Evolutionary conservation across 2,329 filamentous ascomycete genomes (phyloP), one percentile per base, ranked within the genome.

Genomic region (Chrysosphaeria jannelii): DNA sequence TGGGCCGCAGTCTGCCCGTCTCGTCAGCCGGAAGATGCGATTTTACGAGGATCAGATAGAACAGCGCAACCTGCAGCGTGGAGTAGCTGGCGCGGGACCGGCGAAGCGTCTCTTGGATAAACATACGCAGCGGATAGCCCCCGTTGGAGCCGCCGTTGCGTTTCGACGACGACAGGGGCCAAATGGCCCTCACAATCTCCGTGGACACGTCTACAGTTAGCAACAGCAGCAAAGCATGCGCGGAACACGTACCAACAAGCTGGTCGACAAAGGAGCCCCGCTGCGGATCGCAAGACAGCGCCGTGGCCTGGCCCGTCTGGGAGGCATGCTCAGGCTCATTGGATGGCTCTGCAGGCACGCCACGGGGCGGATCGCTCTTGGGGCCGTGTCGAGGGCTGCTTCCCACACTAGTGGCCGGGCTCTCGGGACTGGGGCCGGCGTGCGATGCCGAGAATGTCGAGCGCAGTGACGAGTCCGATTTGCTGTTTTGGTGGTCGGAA

Each of bases 81-180:
- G 81, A 93, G 49, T 91, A 97, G 49, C 79, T 91, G 20, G 85
- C 90, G 37, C 81, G 68, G 29, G 85, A 97, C 36, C 85, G 66
- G 35, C 79, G 72, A 33, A 97, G 55, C 11, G 85, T 93, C 53
- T 93, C 85, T 46, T 93, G 79, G 36, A 97, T 93, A 42, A 93
- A 97, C 25, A 71, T 89, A 34, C 79, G 72, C 36, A 97, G 55
- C 28, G 81, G 79, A 18, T n/a, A 7, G 16, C 16, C 16, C n/a
- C 27, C 20, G 14, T 26, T 33, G 26, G 13, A 23, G 16, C 20
- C 13, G 25, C 27, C 72, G 35, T 56, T 66, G 36, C 67, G 65
- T 43, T 71, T 59, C 17, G 69, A 63, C 28, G 75, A 79, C 25
- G 81, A 88, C 20, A 81, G 56, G 21, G 85, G 79, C 85, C 85